These are phyloP conservation scores for Saccharomyces hybrid DNA, from an alignment of 1,139 yeast genomes.

Conservation along the genomic window DNA sequence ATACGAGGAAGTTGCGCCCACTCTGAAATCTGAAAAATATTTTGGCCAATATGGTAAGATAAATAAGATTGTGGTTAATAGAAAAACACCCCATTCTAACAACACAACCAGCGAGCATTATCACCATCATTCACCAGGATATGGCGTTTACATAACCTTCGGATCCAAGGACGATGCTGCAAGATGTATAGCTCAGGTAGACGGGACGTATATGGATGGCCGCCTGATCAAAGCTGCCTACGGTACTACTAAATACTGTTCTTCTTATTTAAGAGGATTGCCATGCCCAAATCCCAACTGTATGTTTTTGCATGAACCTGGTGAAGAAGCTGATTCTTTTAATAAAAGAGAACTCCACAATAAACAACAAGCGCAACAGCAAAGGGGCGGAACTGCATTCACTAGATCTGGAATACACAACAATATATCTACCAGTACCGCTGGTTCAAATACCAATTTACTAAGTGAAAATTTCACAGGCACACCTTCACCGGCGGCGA, in stretches of 20 bases:
- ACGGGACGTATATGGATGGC: conserved; percentile 92
- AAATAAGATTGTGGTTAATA: conserved; percentile 86
- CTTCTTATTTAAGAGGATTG: conserved; percentile 88
- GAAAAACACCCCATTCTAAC: conserved; percentile 46
- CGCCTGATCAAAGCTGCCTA: conserved; percentile 84
- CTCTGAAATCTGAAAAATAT: conserved; percentile 82
- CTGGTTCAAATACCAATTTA: conserved; percentile 7
- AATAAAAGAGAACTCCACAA: conserved; percentile 84
- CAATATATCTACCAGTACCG: conserved; percentile 6
- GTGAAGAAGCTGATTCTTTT: conserved; percentile 97
- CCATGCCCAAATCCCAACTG: conserved; percentile 98
- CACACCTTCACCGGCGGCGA: conserved; percentile 27
- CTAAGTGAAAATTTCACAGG: conserved; percentile 8
- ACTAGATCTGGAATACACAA: conserved; percentile 7
- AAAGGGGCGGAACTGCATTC: conserved; percentile 4
- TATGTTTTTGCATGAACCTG: conserved; percentile 98
- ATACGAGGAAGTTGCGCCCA: conserved; percentile 80
- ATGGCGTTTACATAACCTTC: conserved; percentile 94
- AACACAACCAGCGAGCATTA: conserved; percentile 30
- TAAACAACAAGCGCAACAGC: conserved; percentile 21
- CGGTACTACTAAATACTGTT: conserved; percentile 97
- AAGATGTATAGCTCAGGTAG: conserved; percentile 84
- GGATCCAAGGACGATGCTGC: conserved; percentile 92
- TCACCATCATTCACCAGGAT: conserved; percentile 55
- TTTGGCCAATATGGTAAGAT: conserved; percentile 98